Percentiles rank a stretch among this genome's conserved stretches.
phyloP scores from a whole-genome alignment of 1,284 basidiomycete species.

The Tremellales sp. region DNA sequence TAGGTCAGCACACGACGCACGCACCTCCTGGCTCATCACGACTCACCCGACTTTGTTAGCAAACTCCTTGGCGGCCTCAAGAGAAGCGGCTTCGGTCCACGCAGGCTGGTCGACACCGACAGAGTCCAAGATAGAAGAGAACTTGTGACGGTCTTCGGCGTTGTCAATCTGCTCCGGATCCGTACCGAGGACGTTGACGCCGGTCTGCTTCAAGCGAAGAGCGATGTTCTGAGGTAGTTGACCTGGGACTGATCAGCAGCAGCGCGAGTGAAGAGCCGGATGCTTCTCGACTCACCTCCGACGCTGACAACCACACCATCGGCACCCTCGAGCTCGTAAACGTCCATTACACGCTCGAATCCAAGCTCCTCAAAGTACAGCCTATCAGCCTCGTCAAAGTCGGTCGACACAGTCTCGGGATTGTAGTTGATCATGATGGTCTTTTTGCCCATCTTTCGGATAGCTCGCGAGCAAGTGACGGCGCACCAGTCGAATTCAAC shows the following conservation, averaged over 20 bases:
- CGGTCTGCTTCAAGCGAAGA: slow-evolving; percentile 82
- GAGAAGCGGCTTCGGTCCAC: slow-evolving; percentile 86
- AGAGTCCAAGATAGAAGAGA: slow-evolving; percentile 90
- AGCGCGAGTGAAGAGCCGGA: background rate
- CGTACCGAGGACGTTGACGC: slow-evolving; percentile 92
- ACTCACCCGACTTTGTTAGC: slow-evolving; percentile 73
- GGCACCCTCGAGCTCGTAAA: slow-evolving; percentile 93
- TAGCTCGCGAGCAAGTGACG: slow-evolving; percentile 89
- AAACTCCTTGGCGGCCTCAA: slow-evolving; percentile 89
- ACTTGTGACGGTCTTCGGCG: slow-evolving; percentile 99
- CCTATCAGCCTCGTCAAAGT: slow-evolving; percentile 98
- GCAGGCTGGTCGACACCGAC: slow-evolving; percentile 96
- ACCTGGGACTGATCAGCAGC: slow-evolving; percentile 50
- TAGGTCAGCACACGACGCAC: slow-evolving; percentile 20
- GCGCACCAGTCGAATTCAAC: slow-evolving; percentile 99
- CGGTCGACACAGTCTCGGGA: slow-evolving; percentile 98
- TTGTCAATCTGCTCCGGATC: slow-evolving; percentile 93
- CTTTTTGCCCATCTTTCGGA: slow-evolving; percentile 85
- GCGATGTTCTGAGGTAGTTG: slow-evolving; percentile 99
- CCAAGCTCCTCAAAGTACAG: slow-evolving; percentile 99
- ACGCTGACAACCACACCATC: slow-evolving; percentile 94
- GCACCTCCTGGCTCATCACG: background rate
- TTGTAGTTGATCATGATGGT: slow-evolving; percentile 99
- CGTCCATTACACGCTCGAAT: slow-evolving; percentile 98
- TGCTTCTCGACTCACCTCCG: slow-evolving; percentile 62